A percentile compares a stretch with the other conserved stretches of the same genome.
These are phyloP conservation scores for Coniochaeta sp. DNA, from an alignment of 2,329 filamentous ascomycete species.

Conservation along the genomic window DNA sequence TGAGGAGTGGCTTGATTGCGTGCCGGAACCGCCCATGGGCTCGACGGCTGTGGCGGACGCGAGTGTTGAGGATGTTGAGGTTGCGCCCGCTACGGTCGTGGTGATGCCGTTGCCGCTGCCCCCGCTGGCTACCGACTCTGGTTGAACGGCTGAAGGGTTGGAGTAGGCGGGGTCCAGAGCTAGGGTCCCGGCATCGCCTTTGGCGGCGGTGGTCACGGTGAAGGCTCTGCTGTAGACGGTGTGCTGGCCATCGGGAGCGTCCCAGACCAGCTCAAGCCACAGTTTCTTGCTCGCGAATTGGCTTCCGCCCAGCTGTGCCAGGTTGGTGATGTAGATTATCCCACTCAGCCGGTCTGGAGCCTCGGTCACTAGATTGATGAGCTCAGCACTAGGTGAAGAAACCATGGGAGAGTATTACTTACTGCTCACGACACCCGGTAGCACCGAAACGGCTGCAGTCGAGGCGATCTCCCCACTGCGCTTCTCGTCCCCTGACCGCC, in stretches of 20 bases:
- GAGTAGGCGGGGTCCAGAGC: background rate
- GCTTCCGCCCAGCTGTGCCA: background rate
- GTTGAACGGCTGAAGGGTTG: background rate
- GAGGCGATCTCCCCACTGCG: background rate
- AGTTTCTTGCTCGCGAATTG: background rate
- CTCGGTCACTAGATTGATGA: background rate
- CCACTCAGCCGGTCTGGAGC: background rate
- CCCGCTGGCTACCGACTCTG: background rate
- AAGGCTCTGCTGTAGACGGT: slow-evolving; percentile 11
- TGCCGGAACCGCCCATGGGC: background rate
- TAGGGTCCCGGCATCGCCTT: background rate
- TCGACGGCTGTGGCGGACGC: background rate
- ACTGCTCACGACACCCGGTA: background rate
- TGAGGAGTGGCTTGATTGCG: background rate
- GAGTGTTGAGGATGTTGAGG: background rate
- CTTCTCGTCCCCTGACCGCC: background rate
- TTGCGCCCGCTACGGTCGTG: background rate
- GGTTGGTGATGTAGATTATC: background rate
- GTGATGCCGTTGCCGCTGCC: background rate
- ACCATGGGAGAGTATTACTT: background rate
- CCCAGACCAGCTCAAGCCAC: slow-evolving; percentile 11
- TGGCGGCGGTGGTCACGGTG: background rate
- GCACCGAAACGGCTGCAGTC: background rate
- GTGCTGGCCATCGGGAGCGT: background rate
- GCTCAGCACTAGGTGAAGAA: background rate